Evolutionary conservation across 2,329 filamentous ascomycete species (phyloP), one percentile per base, ranked within the genome.

Genomic region (Stachybotrys echinatus): DNA sequence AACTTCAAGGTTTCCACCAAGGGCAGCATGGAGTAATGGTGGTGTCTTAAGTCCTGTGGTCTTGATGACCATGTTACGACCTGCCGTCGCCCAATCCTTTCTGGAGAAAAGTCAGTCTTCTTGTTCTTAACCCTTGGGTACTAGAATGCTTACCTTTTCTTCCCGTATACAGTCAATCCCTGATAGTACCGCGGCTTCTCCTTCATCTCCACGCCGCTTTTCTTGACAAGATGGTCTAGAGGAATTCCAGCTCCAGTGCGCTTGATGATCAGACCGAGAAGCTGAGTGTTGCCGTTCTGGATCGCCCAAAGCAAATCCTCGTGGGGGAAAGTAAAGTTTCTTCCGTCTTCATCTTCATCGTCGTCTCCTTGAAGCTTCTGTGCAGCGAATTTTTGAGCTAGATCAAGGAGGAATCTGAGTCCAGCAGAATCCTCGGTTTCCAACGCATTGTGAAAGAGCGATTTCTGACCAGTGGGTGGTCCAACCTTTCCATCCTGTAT

Each of bases 131-230:
- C 17, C 21, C 14, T 1, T 2, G 14, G 5, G 2, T 10, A 42
- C 6, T 10, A 50, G n/a, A 18, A 37, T 21, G 27, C 59, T 23
- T 64, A 73, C 73, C 72, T 70, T 61, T 92, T 92, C 65, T 82
- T 83, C 3, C 89, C 88, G 55, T 87, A 84, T 2, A 95, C 85
- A 2, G 82, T 85, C 23, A 92, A 66, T 0, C 89, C 89, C 65
- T 88, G 86, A 61, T 95, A 95, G 64, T 81, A 88, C 18, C 78
- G 77, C 1, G 88, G 81, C 63, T 85, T 88, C 55, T 80, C 72
- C 48, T 80, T 74, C 45, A 84, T 64, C 58, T 85, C 76, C 1
- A 86, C 66, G 3, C 87, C 87, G 50, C 76, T 85, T 50, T 79
- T 79, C 65, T 84, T 79, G 42, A 88, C 78, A 6, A 94, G 68